Percentiles rank a stretch among this genome's conserved stretches.
Conservation (phyloP, 176 grass and related monocot genomes). For the Tuctoria greenei region DNA sequence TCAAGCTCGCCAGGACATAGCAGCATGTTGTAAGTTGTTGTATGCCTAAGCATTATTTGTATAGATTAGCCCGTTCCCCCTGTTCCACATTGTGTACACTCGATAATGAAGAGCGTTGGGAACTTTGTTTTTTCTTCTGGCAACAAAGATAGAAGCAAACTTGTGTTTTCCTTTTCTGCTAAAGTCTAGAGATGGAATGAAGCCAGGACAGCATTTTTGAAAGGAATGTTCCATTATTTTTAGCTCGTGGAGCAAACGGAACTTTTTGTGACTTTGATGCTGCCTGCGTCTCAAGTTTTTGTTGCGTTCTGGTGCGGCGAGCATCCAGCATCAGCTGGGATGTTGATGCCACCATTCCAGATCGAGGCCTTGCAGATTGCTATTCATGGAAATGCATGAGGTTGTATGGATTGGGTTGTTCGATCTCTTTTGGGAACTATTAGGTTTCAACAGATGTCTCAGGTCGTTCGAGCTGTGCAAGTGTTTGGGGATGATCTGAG, state of each 20-base stretch:
- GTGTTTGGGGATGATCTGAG: too few relatives aligned
- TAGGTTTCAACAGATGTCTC: not conserved
- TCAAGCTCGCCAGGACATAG: not conserved
- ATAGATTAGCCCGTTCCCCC: not conserved
- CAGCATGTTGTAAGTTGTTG: conserved; percentile 33
- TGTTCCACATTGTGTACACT: not conserved
- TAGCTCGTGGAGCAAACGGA: not conserved
- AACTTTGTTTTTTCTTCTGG: not conserved
- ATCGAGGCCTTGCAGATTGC: too few relatives aligned
- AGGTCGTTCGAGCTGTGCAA: too few relatives aligned
- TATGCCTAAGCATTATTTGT: conserved; percentile 27
- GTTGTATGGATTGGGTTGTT: too few relatives aligned
- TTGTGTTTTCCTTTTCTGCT: not conserved
- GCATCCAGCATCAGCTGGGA: not conserved
- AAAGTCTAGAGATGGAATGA: not conserved
- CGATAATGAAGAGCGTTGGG: not conserved
- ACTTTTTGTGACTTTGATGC: not conserved
- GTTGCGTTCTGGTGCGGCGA: not conserved
- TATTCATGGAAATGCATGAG: too few relatives aligned
- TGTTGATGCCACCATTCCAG: not conserved
- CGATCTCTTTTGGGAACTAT: too few relatives aligned
- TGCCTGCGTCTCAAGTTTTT: not conserved
- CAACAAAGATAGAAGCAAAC: not conserved
- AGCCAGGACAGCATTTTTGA: not conserved
- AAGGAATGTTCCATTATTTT: not conserved